A percentile compares a stretch with the other conserved stretches of the same genome.
Evolutionary conservation across 2,329 filamentous ascomycete species (phyloP).

Genomic region (Rutstroemia sp.): DNA sequence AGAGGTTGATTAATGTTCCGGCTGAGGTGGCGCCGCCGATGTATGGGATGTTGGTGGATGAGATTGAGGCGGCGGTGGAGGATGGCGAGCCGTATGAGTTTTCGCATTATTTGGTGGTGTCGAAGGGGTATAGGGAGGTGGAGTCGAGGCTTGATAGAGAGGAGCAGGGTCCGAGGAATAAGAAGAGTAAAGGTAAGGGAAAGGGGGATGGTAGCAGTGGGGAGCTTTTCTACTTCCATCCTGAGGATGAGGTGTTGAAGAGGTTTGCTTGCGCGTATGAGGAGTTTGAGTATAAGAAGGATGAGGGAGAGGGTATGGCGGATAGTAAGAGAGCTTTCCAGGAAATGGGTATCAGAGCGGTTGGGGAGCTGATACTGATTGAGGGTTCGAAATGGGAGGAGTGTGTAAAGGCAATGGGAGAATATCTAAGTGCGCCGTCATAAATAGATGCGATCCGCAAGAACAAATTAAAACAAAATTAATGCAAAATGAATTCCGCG

Average conservation of each 20-base stretch:
- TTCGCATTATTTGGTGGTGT: conserved; percentile 84
- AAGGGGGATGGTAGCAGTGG: conserved; percentile 37
- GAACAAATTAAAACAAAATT: no score
- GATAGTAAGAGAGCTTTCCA: conserved; percentile 95
- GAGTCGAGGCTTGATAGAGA: conserved; percentile 70
- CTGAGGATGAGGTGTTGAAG: conserved; percentile 86
- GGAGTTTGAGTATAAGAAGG: conserved; percentile 71
- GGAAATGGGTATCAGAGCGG: conserved; percentile 79
- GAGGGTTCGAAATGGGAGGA: conserved; percentile 69
- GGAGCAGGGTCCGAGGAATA: conserved; percentile 46
- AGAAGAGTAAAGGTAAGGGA: conserved; percentile 57
- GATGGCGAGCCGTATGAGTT: conserved; percentile 91
- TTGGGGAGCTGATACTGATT: conserved; percentile 79
- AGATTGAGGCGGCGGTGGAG: conserved; percentile 80
- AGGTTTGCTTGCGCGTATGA: conserved; percentile 64
- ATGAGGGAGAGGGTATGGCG: conserved; percentile 67
- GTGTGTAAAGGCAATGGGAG: conserved; percentile 67
- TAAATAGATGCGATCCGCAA: neutral
- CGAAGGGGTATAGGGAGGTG: conserved; percentile 87
- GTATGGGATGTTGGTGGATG: conserved; percentile 89
- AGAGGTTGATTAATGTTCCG: conserved; percentile 96
- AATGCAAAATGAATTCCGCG: no score
- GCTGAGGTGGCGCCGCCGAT: conserved; percentile 85
- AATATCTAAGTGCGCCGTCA: conserved; percentile 57
- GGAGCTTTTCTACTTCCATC: conserved; percentile 83